These are phyloP conservation scores for Coleophoma crateriformis DNA, from an alignment of 2,329 filamentous ascomycete species.

Conservation along the genomic window DNA sequence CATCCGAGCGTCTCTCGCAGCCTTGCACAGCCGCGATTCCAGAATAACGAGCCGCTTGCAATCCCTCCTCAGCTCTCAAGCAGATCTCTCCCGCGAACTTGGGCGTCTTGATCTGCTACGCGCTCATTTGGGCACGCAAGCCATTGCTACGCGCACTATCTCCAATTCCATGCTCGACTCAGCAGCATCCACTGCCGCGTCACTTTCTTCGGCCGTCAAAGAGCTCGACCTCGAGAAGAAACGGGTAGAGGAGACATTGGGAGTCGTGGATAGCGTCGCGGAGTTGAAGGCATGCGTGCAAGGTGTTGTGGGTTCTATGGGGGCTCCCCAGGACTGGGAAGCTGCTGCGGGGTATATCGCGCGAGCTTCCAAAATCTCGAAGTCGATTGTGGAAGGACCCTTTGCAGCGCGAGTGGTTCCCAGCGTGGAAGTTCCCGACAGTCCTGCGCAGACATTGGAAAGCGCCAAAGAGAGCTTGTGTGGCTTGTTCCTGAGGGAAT, in stretches of 20 bases:
- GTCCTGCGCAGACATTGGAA: constrained; percentile 81
- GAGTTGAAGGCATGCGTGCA: constrained; percentile 96
- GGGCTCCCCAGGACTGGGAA: constrained; percentile 97
- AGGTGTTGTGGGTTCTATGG: constrained; percentile 93
- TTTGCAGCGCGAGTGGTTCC: constrained; percentile 93
- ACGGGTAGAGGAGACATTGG: constrained; percentile 82
- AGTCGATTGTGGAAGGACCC: constrained; percentile 71
- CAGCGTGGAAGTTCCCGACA: constrained; percentile 90
- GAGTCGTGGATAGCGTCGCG: constrained; percentile 91
- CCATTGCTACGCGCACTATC: constrained; percentile 74
- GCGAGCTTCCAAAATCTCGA: constrained; percentile 75
- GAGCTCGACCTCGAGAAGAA: constrained; percentile 86
- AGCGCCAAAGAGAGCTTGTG: constrained; percentile 86
- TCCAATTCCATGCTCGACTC: constrained; percentile 87
- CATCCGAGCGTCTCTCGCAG: constrained; percentile 70
- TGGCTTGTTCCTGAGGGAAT: constrained; percentile 85
- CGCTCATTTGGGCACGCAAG: constrained; percentile 81
- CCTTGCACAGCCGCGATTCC: constrained; percentile 72
- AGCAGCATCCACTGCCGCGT: constrained; percentile 77
- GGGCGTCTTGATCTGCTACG: constrained; percentile 83
- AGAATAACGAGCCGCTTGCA: constrained; percentile 70
- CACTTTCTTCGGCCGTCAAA: constrained; percentile 82
- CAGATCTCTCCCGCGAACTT: constrained; percentile 81
- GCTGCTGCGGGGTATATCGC: constrained; percentile 87
- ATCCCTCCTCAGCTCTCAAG: constrained; percentile 73